Base-by-base conservation (phyloP, 2,329 filamentous ascomycete species). In the Lecanosticta acicola region DNA sequence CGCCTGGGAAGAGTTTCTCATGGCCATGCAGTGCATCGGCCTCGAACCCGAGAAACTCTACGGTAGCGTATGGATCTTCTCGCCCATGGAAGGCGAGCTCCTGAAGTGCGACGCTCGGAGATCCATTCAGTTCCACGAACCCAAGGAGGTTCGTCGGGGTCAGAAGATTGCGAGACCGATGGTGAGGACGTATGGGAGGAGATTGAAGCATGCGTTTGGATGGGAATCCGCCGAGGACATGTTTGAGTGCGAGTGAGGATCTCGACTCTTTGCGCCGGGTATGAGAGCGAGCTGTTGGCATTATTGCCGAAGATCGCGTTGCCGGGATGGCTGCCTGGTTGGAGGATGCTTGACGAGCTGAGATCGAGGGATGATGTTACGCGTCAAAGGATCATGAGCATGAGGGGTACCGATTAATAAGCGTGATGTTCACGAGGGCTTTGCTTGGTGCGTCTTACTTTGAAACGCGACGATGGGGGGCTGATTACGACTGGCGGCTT, bases 31-130 rank as follows among this genome's bases (percentile, higher is more conserved):
- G 41, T 39, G 65, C 0, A 66, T 68, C 0, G 79, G 77, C 0
- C 80, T 83, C 43, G 48, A 55, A 0, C 69, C 70, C 0, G 65
- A 78, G 60, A 81, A 83, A 61, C 66, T 81, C 0, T 79, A 80
- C 48, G 77, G 78, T 0, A 81, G 76, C 1, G 74, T 74, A 0
- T 83, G 80, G 80, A 74, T 80, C 9, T 83, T 83, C 49, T 67
- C 65, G 11, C 39, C 39, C 3, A 48, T 42, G 26, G 32, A 50
- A 29, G 32, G 17, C 9, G 47, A 41, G 20, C 32, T 41, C 13
- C 58, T 58, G 3, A 54, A 53, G 2, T 48, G 71, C 17, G 68
- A 73, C 42, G 66, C 71, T 0, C 64, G 71, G 32, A 61, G 72
- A 3, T 71, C 69, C 18, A 82, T 83, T 24, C 74, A 79, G 43